Evolutionary conservation across 805 yeast genomes (phyloP), one percentile per base, ranked within the genome.

Genomic region (Candida chauliodis): DNA sequence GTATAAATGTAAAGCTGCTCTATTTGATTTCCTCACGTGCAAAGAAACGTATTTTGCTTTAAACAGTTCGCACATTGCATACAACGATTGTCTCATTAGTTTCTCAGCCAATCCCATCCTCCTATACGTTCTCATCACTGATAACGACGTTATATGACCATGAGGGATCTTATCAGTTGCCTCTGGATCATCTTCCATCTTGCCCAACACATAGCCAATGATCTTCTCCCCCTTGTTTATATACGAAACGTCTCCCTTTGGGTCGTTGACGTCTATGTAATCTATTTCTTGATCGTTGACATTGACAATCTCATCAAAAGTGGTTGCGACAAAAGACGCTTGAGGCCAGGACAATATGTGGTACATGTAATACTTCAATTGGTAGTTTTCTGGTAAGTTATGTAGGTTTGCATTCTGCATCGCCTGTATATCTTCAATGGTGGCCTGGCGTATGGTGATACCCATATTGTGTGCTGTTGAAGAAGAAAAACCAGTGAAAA

Each of bases 301-400:
- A 15, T 29, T 53, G 3, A 47, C 49, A 8, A 47, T 47, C 15
- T 51, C 58, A 6, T 52, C 55, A 19, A 81, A 77, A 2, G 93
- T 82, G 1, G 91, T 83, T 13, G 99, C 99, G 25, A 93, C 98
- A 66, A 81, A 93, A 28, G 96, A 86, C 10, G 95, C 95, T 58
- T 91, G 95, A 2, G 99, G 99, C 99, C 99, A 93, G 25, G 97
- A 82, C 36, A 91, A 66, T 7, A 88, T 75, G 62, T 93, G 99
- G 62, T 93, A 93, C 73, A 93, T 76, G 64, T 93, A 93, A 64
- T 89, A 93, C 60, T 90, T 89, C 61, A 90, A 67, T 47, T 85
- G 82, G 58, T 93, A 93, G 65, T 93, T 93, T 59, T 93, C 99
- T 5, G 99, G 99, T 44, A 93, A 69, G 55, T 91, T 91, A 47